Evolutionary conservation across 2,329 filamentous ascomycete genomes (phyloP).

Genomic region (Trichoderma arundinaceum): DNA sequence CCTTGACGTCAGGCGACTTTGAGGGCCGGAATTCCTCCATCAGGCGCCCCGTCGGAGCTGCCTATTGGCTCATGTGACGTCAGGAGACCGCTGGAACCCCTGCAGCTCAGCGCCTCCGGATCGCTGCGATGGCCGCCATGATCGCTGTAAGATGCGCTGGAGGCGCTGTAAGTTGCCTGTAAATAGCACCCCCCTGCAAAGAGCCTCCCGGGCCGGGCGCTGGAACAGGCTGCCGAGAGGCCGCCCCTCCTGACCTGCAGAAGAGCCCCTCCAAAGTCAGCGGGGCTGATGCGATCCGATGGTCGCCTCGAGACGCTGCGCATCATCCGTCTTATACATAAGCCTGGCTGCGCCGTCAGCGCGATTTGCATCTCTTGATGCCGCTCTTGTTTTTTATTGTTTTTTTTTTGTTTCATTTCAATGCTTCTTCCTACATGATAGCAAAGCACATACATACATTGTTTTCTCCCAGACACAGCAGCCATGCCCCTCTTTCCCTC

Average conservation of each 20-base stretch:
- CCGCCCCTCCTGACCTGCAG: constrained; percentile 26
- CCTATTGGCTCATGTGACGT: constrained; percentile 29
- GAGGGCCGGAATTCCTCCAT: not conserved
- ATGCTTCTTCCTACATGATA: not conserved
- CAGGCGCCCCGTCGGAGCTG: constrained; percentile 8
- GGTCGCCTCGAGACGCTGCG: not conserved
- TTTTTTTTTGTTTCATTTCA: not conserved
- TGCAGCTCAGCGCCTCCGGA: not conserved
- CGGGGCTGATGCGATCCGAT: not conserved
- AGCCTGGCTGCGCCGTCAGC: too few species aligned
- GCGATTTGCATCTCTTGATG: too few species aligned
- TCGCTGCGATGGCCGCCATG: not conserved
- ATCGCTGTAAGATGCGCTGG: constrained; percentile 3
- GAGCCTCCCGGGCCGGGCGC: not conserved
- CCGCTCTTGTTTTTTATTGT: too few species aligned
- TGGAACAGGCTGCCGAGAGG: constrained; percentile 10
- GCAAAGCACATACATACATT: not conserved
- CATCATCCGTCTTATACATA: not conserved
- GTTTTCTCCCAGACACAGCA: not conserved
- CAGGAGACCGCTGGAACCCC: constrained; percentile 20
- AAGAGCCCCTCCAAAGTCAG: not conserved
- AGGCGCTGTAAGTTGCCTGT: not conserved
- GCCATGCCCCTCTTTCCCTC: constrained; percentile 12
- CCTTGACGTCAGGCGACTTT: constrained; percentile 32
- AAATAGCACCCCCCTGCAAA: not conserved